Evolutionary conservation across 2,329 filamentous ascomycete genomes (phyloP), one percentile per base, ranked within the genome.

Genomic region (Didymosphaeria variabile): DNA sequence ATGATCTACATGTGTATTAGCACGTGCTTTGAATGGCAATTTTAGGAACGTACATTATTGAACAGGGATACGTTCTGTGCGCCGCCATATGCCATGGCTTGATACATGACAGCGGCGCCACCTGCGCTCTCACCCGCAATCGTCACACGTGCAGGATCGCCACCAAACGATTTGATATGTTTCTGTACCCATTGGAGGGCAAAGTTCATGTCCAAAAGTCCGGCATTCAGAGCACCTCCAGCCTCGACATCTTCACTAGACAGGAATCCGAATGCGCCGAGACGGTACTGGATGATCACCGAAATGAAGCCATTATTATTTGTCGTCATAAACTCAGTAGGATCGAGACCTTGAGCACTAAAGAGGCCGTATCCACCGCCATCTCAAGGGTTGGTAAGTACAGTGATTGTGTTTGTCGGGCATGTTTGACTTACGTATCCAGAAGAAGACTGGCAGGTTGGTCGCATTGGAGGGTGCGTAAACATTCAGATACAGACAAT

Each of bases 81-180:
- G 4, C 74, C 79, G 21, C 80, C 78, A 60, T 81, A 79, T 4
- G 80, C 70, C 65, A 81, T 80, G 46, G 80, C 71, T 52, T 77
- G 76, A 49, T 75, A 75, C 55, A 74, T 64, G 0, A 89, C 86
- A 13, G 86, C 87, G 2, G 85, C 87, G 3, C 81, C 87, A 6
- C 88, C 88, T 1, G 88, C 86, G 2, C 86, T 88, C n/a, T 83
- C 82, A 2, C 88, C 87, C 62, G 88, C 85, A 50, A 90, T 83
- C 0, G 88, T 84, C 32, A 90, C 84, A 63, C 86, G 85, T 26
- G 80, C 70, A 0, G 86, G 84, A 64, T 89, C 83, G 0, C 88
- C 88, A 8, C 87, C 75, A 46, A 78, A 78, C 12, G 70, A 70
- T 19, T 58, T 63, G 40, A 91, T 89, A 61, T 91, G 79, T 38